Base-by-base conservation (phyloP, 768 basidiomycete species). In the Chalciporus chontae region DNA sequence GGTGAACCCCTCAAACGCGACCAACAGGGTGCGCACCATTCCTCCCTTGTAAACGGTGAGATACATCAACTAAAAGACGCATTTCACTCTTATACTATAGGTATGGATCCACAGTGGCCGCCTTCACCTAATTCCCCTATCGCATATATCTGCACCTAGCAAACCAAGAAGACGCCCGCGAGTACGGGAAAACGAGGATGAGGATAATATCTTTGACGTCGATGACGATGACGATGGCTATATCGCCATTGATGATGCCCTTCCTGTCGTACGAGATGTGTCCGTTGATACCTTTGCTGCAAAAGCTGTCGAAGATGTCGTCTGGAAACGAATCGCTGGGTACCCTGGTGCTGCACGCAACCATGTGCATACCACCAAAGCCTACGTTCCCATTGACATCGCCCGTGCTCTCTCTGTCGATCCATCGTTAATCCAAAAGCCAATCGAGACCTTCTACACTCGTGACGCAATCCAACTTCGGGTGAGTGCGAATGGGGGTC, bases 401-500 rank as follows among this genome's bases (percentile, higher is more conserved):
- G 89, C 86, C 4, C 83, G 78, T 60, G 85, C 88, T 0, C 73
- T 99, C 26, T 64, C 73, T 7, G 68, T 72, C 9, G 72, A 83
- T 53, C 86, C 85, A 0, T 69, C 76, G 2, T 77, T 99, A 13
- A 74, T 94, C 14, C 93, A 97, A 59, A 87, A 84, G 60, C 89
- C 94, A 0, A 79, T 89, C 3, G 94, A 94, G 68, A 79, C 88
- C 4, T 99, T 99, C 67, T 99, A 99, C 67, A 96, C 94, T 4
- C 79, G 96, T 46, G 96, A 98, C 72, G 88, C 90, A 1, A 74
- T 86, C 13, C 93, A 94, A 66, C 73, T 97, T 47, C 83, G 94
- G 34, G 91, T 95, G 68, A 68, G 84, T 67, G 38, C 29, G 18
- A 27, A 32, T n/a, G 21, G 41, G 32, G 36, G 40, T 31, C 26